Base-by-base conservation (phyloP, 73 alveolate species). In the Uronychia binucleata region DNA sequence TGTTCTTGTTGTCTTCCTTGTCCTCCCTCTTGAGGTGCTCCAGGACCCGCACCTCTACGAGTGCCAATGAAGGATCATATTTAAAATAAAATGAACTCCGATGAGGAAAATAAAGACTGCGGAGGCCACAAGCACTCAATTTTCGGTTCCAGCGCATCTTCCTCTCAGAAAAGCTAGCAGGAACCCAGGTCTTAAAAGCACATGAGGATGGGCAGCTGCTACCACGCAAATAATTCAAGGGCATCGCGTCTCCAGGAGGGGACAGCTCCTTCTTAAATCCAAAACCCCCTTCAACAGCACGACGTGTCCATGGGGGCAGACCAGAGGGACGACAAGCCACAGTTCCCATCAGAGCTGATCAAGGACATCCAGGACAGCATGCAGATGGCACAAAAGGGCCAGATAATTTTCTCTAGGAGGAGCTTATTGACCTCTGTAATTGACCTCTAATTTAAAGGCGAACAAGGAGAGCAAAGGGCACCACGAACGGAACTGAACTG, bases 21-120 rank as follows among this genome's bases (percentile, higher is more conserved):
- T 92, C 96, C 31, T 91, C 60, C 33, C 88, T 93, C 57, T 92
- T 74, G 26, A 94, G 87, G 34, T 86, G 75, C 31, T 77, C 31
- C 0, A 89, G 75, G 1, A 89, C 81, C 58, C 77, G 74, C 34
- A 85, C 60, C 59, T 90, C 95, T 1, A 90, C 87, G 1, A 77
- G 83, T 8, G 92, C 95, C n/a, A n/a, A n/a, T n/a, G n/a, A n/a
- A n/a, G n/a, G n/a, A n/a, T n/a, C n/a, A 46, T 46, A 46, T 46
- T 46, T 46, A 46, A 46, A 46, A 46, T 46, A 46, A 46, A 46
- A 46, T 46, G 67, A 46, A 46, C 67, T 46, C 67, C 19, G 67
- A 46, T 46, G 67, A 46, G 5, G 67, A 46, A 46, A 46, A 19
- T 46, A 46, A 19, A 11, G 19, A 46, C 5, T 11, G 67, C 67